Conservation (phyloP, 2,329 filamentous ascomycete species). For the Exophiala mesophila region DNA sequence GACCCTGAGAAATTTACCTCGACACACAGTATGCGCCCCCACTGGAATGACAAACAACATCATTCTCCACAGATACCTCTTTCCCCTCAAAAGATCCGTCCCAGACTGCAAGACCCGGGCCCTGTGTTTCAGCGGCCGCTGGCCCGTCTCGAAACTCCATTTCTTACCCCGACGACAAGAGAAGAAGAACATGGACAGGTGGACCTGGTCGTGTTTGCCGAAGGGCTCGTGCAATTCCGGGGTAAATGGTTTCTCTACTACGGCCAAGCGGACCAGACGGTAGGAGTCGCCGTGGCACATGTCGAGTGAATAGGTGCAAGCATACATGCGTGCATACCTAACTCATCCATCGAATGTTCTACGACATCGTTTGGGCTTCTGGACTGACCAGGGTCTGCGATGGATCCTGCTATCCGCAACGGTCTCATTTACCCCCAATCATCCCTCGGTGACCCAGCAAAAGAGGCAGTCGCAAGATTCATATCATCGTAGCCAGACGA, state of each 20-base stretch:
- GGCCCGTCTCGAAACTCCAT: conserved; percentile 30
- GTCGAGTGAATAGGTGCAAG: too few species aligned
- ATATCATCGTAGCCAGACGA: too few species aligned
- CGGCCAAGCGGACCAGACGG: conserved; percentile 26
- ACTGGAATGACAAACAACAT: neutral
- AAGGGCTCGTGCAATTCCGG: conserved; percentile 33
- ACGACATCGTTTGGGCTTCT: too few species aligned
- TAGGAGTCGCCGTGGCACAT: conserved; percentile 13
- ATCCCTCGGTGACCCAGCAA: too few species aligned
- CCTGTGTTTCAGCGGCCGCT: conserved; percentile 24
- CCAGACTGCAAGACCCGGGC: neutral
- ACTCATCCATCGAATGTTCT: too few species aligned
- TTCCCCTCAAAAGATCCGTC: neutral
- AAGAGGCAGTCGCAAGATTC: too few species aligned
- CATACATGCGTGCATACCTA: too few species aligned
- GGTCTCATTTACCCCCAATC: too few species aligned
- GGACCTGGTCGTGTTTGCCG: conserved; percentile 31
- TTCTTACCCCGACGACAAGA: conserved; percentile 28
- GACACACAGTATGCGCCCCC: neutral
- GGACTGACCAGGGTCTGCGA: too few species aligned
- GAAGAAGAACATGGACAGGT: conserved; percentile 32
- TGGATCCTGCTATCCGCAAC: too few species aligned
- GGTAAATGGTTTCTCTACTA: conserved; percentile 33
- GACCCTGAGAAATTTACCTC: conserved; percentile 28
- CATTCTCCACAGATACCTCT: conserved; percentile 18